Percentiles rank a stretch among this genome's conserved stretches.
These are phyloP conservation scores for Psidium friedrichsthalianum DNA, from an alignment of 345 rosid species.

Conservation along the genomic window DNA sequence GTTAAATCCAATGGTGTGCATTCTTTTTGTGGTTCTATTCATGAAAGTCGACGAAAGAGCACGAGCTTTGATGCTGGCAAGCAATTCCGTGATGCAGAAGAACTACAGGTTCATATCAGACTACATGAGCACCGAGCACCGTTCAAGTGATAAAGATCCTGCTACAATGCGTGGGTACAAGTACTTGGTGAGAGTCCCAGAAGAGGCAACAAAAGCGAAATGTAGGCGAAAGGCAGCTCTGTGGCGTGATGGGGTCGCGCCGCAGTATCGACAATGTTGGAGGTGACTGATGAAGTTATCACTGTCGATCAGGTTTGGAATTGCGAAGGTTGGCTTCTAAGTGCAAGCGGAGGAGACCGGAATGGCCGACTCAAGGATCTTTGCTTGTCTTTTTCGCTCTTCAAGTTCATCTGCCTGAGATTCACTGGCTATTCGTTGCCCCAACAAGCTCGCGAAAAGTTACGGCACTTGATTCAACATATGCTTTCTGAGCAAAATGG, in stretches of 20 bases:
- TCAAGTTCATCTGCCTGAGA: background rate
- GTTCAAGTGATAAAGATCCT: too few species aligned
- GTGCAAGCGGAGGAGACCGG: rapidly evolving
- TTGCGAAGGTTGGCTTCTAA: background rate
- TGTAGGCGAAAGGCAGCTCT: background rate
- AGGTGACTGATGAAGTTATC: background rate
- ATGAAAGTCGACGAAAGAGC: background rate
- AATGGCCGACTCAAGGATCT: background rate
- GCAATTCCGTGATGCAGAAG: background rate
- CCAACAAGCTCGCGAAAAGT: rapidly evolving
- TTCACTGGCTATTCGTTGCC: background rate
- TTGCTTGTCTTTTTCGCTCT: background rate
- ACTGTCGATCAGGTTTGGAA: background rate
- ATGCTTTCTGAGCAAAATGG: background rate
- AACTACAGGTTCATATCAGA: background rate
- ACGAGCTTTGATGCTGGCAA: background rate
- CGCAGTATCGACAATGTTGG: background rate
- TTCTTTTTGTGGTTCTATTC: background rate
- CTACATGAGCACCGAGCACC: background rate
- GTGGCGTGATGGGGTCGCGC: background rate
- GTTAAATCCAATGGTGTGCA: background rate
- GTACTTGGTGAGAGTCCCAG: background rate
- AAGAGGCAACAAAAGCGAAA: rapidly evolving
- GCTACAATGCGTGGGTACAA: background rate
- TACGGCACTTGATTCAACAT: background rate